Conservation (phyloP, 2,329 filamentous ascomycete genomes). For the Cladosporium cucumerinum region DNA sequence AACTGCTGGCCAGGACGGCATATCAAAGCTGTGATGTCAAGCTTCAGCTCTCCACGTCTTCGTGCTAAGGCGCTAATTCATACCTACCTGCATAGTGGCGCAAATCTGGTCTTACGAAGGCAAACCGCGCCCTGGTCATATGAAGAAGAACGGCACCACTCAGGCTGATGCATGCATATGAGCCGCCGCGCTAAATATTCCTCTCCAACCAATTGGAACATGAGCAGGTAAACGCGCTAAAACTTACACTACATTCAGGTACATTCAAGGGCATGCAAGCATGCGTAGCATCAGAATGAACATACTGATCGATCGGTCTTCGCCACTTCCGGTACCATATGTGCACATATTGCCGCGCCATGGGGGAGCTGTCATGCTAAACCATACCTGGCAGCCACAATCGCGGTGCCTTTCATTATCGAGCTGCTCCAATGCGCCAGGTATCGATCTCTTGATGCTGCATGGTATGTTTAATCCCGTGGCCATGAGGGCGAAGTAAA, state of each 20-base stretch:
- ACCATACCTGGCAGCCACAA: not conserved
- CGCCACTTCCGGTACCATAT: not conserved
- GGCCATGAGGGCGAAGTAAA: not conserved
- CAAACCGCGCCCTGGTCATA: not conserved
- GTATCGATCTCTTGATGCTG: not conserved
- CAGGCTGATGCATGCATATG: not conserved
- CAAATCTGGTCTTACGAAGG: not conserved
- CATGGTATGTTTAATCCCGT: not conserved
- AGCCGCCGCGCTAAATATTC: not conserved
- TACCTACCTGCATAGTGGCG: conserved; percentile 2
- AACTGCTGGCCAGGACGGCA: not conserved
- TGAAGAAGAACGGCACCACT: not conserved
- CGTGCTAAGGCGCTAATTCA: not conserved
- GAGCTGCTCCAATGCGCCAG: not conserved
- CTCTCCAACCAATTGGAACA: not conserved
- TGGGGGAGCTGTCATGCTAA: not conserved
- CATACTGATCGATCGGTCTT: not conserved
- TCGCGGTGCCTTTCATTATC: not conserved
- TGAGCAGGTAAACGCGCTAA: not conserved
- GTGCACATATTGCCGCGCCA: not conserved
- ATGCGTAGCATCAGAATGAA: not conserved
- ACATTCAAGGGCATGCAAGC: not conserved
- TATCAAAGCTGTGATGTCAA: not conserved
- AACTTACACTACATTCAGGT: not conserved
- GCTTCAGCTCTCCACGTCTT: no score